Conservation (phyloP, 2,329 filamentous ascomycete genomes). For the Aspergillus sp. region DNA sequence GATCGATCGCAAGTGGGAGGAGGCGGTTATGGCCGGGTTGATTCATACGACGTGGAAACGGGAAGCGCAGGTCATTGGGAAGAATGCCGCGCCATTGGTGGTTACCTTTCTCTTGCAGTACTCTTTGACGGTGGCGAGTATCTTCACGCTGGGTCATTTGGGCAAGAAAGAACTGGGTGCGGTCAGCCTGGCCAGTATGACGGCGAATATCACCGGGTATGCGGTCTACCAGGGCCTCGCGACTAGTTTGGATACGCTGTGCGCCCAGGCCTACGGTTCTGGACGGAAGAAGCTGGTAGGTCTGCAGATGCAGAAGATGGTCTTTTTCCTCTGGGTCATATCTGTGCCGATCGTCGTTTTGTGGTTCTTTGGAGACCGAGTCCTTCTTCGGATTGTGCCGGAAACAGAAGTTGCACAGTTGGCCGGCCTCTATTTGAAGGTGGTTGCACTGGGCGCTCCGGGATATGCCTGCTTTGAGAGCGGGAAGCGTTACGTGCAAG, state of each 20-base stretch:
- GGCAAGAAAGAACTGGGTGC: conserved; percentile 70
- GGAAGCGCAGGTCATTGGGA: conserved; percentile 76
- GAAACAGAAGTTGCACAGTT: conserved; percentile 69
- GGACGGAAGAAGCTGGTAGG: conserved; percentile 87
- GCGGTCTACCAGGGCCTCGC: conserved; percentile 78
- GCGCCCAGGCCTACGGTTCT: conserved; percentile 89
- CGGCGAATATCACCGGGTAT: conserved; percentile 74
- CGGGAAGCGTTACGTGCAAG: conserved; percentile 83
- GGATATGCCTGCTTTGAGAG: conserved; percentile 75
- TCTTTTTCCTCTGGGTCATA: conserved; percentile 70
- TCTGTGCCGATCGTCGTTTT: conserved; percentile 70
- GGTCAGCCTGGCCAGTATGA: conserved; percentile 72
- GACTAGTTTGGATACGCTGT: conserved; percentile 88
- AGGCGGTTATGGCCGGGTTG: conserved; percentile 74
- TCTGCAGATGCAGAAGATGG: conserved; percentile 77
- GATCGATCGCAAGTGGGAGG: conserved; percentile 76
- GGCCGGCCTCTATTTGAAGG: conserved; percentile 70
- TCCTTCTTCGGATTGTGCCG: conserved; percentile 68
- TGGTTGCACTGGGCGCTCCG: conserved; percentile 69
- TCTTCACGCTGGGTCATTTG: conserved; percentile 75
- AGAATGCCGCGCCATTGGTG: conserved; percentile 70
- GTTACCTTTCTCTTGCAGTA: conserved; percentile 78
- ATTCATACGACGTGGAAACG: conserved; percentile 91
- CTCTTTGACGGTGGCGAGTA: conserved; percentile 76
- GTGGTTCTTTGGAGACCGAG: conserved; percentile 67